phyloP scores from a whole-genome alignment of 2,329 filamentous ascomycete species.

The Alternaria triticimaculans region DNA sequence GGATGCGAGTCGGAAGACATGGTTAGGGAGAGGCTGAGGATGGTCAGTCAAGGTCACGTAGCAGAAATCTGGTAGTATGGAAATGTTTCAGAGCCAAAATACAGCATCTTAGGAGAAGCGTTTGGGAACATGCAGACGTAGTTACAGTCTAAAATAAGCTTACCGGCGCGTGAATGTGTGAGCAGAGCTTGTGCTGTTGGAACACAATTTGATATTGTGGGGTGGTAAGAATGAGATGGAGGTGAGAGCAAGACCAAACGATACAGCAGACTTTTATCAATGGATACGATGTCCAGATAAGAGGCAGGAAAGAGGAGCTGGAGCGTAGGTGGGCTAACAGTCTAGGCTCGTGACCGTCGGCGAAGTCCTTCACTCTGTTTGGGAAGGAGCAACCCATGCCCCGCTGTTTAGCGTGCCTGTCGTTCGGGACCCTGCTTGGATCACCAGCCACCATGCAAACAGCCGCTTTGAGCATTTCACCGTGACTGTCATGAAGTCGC shows the following conservation, averaged over 20 bases:
- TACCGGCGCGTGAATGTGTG: constrained; percentile 1
- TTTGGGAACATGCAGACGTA: background rate
- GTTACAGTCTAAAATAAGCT: background rate
- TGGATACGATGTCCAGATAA: constrained; percentile 26
- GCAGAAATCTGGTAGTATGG: background rate
- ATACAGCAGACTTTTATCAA: constrained; percentile 17
- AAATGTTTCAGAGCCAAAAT: background rate
- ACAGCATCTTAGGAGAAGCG: background rate
- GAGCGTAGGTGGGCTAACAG: constrained; percentile 21
- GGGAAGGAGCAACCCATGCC: constrained; percentile 27
- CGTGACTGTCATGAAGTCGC: constrained; percentile 3
- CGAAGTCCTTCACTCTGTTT: constrained; percentile 36
- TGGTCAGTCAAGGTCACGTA: background rate
- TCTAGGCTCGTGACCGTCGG: constrained; percentile 46
- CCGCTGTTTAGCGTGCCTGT: constrained; percentile 27
- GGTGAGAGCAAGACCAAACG: constrained; percentile 15
- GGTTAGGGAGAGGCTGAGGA: constrained; percentile 15
- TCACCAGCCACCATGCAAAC: constrained; percentile 20
- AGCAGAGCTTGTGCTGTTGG: constrained; percentile 2
- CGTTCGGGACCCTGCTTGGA: constrained; percentile 24
- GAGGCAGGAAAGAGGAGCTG: constrained; percentile 23
- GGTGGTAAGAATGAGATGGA: constrained; percentile 19
- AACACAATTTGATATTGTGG: constrained; percentile 9
- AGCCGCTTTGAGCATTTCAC: constrained; percentile 13
- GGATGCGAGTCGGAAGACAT: constrained; percentile 40